These are phyloP conservation scores for Afroboletus lepidellus DNA, from an alignment of 1,284 basidiomycete genomes.

Conservation along the genomic window DNA sequence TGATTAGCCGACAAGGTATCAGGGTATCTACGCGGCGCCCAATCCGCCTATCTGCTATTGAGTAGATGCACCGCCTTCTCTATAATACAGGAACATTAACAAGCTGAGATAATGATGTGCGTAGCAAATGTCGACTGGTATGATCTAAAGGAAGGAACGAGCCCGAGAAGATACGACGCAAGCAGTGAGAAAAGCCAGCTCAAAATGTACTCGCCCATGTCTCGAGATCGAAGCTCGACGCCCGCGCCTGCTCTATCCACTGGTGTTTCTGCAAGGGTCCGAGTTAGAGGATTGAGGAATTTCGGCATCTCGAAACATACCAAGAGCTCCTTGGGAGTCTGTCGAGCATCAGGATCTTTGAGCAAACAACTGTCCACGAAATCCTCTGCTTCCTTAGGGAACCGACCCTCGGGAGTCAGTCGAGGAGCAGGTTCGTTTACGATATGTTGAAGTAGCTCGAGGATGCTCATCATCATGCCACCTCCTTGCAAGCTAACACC, in stretches of 20 bases:
- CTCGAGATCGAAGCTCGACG: slow-evolving; percentile 55
- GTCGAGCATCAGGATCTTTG: slow-evolving; percentile 78
- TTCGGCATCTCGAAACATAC: slow-evolving; percentile 42
- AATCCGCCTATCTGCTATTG: slow-evolving; percentile 6
- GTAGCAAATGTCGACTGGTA: slow-evolving; percentile 29
- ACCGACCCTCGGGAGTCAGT: slow-evolving; percentile 68
- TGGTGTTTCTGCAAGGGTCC: slow-evolving; percentile 47
- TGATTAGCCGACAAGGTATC: too few relatives aligned
- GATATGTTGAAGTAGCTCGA: slow-evolving; percentile 96
- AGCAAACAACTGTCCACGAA: slow-evolving; percentile 84
- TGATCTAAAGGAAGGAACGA: slow-evolving; percentile 21
- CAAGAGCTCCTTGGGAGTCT: slow-evolving; percentile 80
- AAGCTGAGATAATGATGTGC: slow-evolving; percentile 32
- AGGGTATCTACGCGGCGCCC: not conserved
- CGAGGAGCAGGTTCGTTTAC: slow-evolving; percentile 93
- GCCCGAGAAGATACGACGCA: slow-evolving; percentile 6
- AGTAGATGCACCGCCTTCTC: slow-evolving; percentile 18
- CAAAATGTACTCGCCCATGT: slow-evolving; percentile 64
- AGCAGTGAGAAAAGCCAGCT: slow-evolving; percentile 25
- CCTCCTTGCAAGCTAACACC: slow-evolving; percentile 89
- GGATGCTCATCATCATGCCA: slow-evolving; percentile 93
- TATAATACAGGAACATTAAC: slow-evolving; percentile 34
- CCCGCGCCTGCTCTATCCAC: slow-evolving; percentile 55
- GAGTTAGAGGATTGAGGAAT: slow-evolving; percentile 3
- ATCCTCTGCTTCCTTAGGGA: slow-evolving; percentile 66